These are phyloP conservation scores for Mycosphaerella arachidis DNA, from an alignment of 2,329 filamentous ascomycete genomes.

Conservation along the genomic window DNA sequence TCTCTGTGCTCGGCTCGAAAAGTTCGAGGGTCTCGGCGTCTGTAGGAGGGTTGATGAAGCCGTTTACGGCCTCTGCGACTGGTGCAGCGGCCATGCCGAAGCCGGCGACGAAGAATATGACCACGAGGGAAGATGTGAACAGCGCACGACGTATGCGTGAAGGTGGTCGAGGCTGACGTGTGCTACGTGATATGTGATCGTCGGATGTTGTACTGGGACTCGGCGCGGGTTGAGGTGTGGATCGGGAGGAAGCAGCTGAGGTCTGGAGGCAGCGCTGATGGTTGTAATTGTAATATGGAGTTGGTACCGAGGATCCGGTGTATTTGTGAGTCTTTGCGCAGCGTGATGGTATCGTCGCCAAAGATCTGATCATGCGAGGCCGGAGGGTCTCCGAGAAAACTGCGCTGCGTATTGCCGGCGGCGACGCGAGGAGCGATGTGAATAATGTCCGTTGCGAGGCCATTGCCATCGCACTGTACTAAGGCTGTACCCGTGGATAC, in stretches of 20 bases:
- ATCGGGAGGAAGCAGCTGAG: conserved; percentile 6
- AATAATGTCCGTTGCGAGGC: not conserved
- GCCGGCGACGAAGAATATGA: conserved; percentile 50
- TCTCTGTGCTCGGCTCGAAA: conserved; percentile 56
- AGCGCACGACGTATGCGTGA: conserved; percentile 11
- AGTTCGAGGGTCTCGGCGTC: conserved; percentile 69
- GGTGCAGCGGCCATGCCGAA: conserved; percentile 56
- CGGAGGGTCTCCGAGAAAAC: conserved; percentile 12
- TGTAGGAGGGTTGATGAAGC: conserved; percentile 52
- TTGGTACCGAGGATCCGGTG: conserved; percentile 14
- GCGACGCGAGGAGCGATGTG: conserved; percentile 14
- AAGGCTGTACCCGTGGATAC: conserved; percentile 1
- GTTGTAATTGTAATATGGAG: conserved; percentile 4
- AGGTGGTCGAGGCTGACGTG: not conserved
- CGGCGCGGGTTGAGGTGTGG: conserved; percentile 2
- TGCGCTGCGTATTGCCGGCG: conserved; percentile 17
- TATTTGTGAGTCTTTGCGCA: conserved; percentile 9
- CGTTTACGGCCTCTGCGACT: conserved; percentile 46
- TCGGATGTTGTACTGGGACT: not conserved
- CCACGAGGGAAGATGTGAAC: conserved; percentile 44
- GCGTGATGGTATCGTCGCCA: conserved; percentile 17
- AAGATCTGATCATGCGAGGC: conserved; percentile 15
- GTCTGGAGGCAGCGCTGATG: conserved; percentile 9
- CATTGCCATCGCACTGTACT: not conserved
- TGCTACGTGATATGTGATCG: not conserved